Evolutionary conservation across 805 yeast species (phyloP), one percentile per base, ranked within the genome.

Genomic region (Candida taoyuanica): DNA sequence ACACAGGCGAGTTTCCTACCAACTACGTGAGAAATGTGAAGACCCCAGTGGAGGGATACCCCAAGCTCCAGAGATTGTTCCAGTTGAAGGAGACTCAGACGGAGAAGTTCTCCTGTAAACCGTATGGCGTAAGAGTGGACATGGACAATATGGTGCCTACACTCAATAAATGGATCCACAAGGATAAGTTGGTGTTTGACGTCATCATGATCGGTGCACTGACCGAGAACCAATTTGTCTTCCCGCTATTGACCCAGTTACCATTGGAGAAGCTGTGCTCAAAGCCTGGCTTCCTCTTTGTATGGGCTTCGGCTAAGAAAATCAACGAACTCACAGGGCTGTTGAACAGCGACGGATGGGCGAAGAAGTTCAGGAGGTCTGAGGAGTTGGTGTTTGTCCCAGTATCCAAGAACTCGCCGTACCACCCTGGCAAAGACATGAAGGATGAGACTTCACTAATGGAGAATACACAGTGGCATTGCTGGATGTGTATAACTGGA

Each of bases 401-500:
- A 2, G 70, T 75, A n/a, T 76, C 78, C 45, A 72, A 72, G 42
- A 59, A 72, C 20, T 81, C 93, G 0, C 77, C 78, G 1, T 78
- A 75, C 53, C 79, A 75, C 46, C 93, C 93, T 1, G 68, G 70
- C 3, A 73, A 74, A 28, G 70, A 71, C 7, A 24, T 38, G 21
- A 54, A 60, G 26, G 71, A 71, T 39, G 74, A 71, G 14, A 67
- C 67, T 24, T 49, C 68, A 1, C 56, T 85, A 18, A 69, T 85
- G 39, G 78, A 76, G 43, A 76, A 80, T 42, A 78, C 84, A 60
- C 93, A 84, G 62, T 89, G 96, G 96, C 97, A 91, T 62, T 89
- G 97, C 53, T 84, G 96, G 85, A 88, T 89, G 96, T 91, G 96
- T 50, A 84, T 89, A 37, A 89, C 95, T 3, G 97, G 97, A 3